These are phyloP conservation scores for Nicotiana otophora DNA, from an alignment of 257 asterid species.

Conservation along the genomic window DNA sequence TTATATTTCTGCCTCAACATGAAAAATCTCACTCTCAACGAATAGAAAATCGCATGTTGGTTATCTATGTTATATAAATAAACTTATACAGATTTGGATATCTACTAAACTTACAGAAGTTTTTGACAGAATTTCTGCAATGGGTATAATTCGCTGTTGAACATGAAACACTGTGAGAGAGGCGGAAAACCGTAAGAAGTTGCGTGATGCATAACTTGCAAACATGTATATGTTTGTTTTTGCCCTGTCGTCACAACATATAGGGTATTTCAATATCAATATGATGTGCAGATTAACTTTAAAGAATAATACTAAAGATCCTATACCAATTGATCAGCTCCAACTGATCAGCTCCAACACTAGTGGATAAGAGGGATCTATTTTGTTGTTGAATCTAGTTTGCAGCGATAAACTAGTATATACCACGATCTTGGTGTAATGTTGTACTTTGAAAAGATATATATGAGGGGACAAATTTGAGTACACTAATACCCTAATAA, in stretches of 20 bases:
- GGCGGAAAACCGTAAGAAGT: neutral
- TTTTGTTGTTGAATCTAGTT: no score
- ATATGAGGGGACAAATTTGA: no score
- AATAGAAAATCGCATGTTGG: no score
- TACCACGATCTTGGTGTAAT: no score
- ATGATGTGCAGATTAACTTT: neutral
- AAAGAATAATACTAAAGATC: neutral
- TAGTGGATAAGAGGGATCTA: neutral
- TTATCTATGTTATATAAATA: no score
- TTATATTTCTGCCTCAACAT: neutral
- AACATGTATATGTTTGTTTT: neutral
- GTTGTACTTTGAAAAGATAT: no score
- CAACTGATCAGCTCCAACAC: no score
- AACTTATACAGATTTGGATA: neutral
- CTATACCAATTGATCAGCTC: neutral
- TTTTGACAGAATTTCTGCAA: neutral
- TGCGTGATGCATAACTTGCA: neutral
- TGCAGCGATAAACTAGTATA: no score
- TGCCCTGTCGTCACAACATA: neutral
- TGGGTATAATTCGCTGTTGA: neutral
- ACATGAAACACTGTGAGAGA: neutral
- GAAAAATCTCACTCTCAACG: neutral
- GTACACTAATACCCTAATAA: no score
- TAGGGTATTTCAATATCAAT: neutral
- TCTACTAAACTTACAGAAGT: no score